These are phyloP conservation scores for Mortierella sp. DNA, from an alignment of 371 early-diverging fungal genomes.

Conservation along the genomic window DNA sequence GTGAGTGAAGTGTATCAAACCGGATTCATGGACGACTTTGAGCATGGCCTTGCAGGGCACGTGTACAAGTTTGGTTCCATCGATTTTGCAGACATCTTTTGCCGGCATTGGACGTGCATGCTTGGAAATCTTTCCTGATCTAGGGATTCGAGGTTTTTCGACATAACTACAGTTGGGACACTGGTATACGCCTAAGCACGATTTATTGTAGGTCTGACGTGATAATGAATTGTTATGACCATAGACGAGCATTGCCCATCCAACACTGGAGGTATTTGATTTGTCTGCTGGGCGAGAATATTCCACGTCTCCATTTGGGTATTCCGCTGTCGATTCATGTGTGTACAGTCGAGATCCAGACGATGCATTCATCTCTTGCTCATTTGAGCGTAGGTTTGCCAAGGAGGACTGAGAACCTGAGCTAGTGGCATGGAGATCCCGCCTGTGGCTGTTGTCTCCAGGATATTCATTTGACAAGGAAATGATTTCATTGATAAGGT, in stretches of 20 bases:
- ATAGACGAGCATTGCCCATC: conserved; percentile 8
- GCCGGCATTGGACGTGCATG: background rate
- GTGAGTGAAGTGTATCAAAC: background rate
- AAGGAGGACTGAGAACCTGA: background rate
- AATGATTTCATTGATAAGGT: background rate
- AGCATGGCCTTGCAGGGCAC: background rate
- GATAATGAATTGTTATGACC: background rate
- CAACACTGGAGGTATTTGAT: background rate
- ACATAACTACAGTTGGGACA: background rate
- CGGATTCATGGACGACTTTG: background rate
- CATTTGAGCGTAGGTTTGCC: background rate
- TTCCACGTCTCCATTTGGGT: background rate
- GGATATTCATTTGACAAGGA: background rate
- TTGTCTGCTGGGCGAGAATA: background rate
- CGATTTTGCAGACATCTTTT: conserved; percentile 6
- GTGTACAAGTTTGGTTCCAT: conserved; percentile 7
- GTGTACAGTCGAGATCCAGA: background rate
- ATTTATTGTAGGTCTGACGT: conserved; percentile 8
- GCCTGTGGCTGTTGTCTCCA: background rate
- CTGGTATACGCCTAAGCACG: conserved; percentile 5
- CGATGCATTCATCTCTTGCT: background rate
- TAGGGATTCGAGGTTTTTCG: background rate
- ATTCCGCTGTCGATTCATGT: background rate
- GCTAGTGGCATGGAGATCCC: background rate
- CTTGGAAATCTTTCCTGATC: background rate